Percentiles rank a stretch among this genome's conserved stretches.
Conservation (phyloP, 2,329 filamentous ascomycete genomes). For the Proliferodiscus dingleyae region DNA sequence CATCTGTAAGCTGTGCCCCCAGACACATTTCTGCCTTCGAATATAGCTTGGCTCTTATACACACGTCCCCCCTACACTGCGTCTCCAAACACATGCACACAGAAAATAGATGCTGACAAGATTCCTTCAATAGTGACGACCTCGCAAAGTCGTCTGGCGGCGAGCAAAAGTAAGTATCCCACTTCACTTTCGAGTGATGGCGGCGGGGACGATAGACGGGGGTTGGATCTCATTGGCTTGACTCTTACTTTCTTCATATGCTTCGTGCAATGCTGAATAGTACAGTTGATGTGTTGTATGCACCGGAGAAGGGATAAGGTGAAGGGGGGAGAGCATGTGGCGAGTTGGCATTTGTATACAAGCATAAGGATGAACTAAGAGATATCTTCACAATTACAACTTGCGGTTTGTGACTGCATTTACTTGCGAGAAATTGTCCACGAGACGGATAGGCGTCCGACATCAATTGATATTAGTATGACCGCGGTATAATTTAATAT, state of each 20-base stretch:
- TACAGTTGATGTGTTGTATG: constrained; percentile 3
- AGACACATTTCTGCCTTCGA: neutral
- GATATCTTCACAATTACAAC: constrained; percentile 3
- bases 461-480: too few species aligned
- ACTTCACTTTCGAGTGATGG: constrained; percentile 5
- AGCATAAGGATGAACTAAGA: constrained; percentile 3
- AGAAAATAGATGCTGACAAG: constrained; percentile 12
- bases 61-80: neutral
- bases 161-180: constrained; percentile 32
- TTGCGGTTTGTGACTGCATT: too few species aligned
- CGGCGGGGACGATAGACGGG: too few species aligned
- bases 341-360: neutral
- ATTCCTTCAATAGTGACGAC: constrained; percentile 55
- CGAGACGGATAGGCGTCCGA: too few species aligned
- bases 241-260: neutral
- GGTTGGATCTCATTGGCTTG: too few species aligned
- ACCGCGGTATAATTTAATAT: too few species aligned
- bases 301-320: neutral
- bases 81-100: neutral
- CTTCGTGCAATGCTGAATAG: constrained; percentile 9
- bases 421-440: too few species aligned
- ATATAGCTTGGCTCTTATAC: neutral
- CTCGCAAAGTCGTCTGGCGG: constrained; percentile 61
- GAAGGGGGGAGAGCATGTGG: neutral
- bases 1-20: constrained; percentile 65